These are phyloP conservation scores for Trichosporon faecale DNA, from an alignment of 1,284 basidiomycete genomes.

Conservation along the genomic window DNA sequence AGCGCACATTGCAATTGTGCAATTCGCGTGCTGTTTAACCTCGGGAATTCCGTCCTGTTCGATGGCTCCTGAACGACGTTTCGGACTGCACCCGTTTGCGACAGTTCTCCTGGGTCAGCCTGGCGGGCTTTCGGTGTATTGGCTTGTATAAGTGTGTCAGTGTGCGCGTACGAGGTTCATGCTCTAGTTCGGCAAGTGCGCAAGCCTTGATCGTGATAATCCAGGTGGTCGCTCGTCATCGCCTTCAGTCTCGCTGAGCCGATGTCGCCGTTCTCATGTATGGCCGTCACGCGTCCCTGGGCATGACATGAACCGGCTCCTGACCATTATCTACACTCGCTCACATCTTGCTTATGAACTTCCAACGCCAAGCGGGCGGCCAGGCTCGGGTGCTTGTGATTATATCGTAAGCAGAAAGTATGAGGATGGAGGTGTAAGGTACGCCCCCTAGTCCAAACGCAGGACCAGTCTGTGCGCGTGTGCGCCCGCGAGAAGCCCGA, in stretches of 20 bases:
- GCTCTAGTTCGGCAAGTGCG: neutral
- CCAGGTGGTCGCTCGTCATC: too few species aligned
- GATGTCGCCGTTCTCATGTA: too few species aligned
- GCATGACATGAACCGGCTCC: neutral
- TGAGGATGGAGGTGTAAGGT: neutral
- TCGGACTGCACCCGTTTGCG: neutral
- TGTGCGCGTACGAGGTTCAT: too few species aligned
- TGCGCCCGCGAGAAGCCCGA: neutral
- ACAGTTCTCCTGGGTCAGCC: too few species aligned
- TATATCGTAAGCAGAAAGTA: neutral
- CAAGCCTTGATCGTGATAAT: neutral
- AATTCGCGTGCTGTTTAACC: neutral
- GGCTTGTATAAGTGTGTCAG: too few species aligned
- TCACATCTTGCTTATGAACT: too few species aligned
- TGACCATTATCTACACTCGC: too few species aligned
- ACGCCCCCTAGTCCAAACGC: neutral
- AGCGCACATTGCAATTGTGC: neutral
- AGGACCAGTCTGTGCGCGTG: neutral
- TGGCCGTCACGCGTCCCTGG: neutral
- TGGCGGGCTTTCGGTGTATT: too few species aligned
- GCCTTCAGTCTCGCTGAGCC: too few species aligned
- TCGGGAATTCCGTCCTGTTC: conserved; percentile 1
- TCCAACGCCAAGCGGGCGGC: too few species aligned
- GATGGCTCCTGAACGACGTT: neutral
- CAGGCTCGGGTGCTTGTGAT: too few species aligned